Base-by-base conservation (phyloP, 352 stramenopile genomes). In the Pythium vanterpoolii region DNA sequence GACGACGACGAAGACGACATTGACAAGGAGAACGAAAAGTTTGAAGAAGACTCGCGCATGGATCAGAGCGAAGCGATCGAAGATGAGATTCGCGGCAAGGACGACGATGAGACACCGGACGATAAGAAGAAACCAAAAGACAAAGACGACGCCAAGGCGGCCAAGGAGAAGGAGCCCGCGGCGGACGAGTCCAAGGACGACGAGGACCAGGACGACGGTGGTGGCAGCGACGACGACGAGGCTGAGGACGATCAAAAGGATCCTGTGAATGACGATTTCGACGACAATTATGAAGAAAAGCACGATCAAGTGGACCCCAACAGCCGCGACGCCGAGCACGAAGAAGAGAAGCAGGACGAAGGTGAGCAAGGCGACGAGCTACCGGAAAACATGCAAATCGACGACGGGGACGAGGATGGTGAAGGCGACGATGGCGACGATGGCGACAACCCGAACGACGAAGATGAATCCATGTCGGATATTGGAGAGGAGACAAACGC, bases 1-100 rank as follows among this genome's bases (percentile, higher is more conserved):
- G 86, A 98, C 59, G 83, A 97, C 62, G 83, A 97, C 33, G 86
- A 97, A 23, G 84, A 97, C n/a, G 79, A 93, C 19, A 96, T 98
- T 49, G 96, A 98, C 78, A 93, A 98, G 68, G 93, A 98, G 42
- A 96, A 96, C 38, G 93, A 98, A 49, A 97, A 98, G 59, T 95
- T 96, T 58, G 86, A 95, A 60, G 88, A 97, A 42, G 75, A 95
- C 26, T 90, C 83, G 5, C 88, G 90, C 51, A 76, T 93, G 23
- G 74, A 93, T 51, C 76, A 83, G 27, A 74, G 69, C 30, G 75
- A 96, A 50, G 72, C 84, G 13, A 60, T 96, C 2, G 84, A 96
- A 43, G 87, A 96, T 60, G 89, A 97, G 64, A 89, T 96, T 18
- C 86, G 87, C 21, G 84, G 82, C 38, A 96, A 96, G 63, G 86